These are phyloP conservation scores for Penicillium paneum DNA, from an alignment of 2,329 filamentous ascomycete genomes.

Conservation along the genomic window DNA sequence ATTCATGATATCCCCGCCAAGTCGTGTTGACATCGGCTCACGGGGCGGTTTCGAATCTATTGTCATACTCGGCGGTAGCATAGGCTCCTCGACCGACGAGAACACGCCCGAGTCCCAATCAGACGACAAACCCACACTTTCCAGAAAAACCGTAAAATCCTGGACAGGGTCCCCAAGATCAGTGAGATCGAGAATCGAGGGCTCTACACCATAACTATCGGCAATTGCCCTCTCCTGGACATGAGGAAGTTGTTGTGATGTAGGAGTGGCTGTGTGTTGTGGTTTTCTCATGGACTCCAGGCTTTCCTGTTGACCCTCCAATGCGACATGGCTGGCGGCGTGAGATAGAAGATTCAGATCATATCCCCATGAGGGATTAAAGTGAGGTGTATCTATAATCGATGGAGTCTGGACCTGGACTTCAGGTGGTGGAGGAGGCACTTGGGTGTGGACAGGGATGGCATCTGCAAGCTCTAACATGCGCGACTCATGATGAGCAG, in stretches of 20 bases:
- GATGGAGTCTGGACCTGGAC: slow-evolving; percentile 38
- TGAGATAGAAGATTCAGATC: slow-evolving; percentile 49
- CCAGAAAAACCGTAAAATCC: slow-evolving; percentile 49
- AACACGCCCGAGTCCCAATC: slow-evolving; percentile 51
- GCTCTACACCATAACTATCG: slow-evolving; percentile 44
- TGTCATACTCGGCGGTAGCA: slow-evolving; percentile 36
- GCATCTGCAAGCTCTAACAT: slow-evolving; percentile 47
- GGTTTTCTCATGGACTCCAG: slow-evolving; percentile 39
- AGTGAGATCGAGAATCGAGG: slow-evolving; percentile 46
- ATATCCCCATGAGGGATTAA: slow-evolving; percentile 52
- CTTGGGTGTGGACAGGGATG: slow-evolving; percentile 41
- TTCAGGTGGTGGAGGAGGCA: slow-evolving; percentile 34
- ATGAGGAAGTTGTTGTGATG: slow-evolving; percentile 34
- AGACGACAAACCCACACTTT: slow-evolving; percentile 49
- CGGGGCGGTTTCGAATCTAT: slow-evolving; percentile 38
- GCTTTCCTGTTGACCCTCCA: slow-evolving; percentile 45
- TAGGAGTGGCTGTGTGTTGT: slow-evolving; percentile 30
- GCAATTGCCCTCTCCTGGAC: slow-evolving; percentile 39
- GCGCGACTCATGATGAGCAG: slow-evolving; percentile 41
- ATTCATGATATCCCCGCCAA: slow-evolving; percentile 40
- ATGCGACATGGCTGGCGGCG: slow-evolving; percentile 49
- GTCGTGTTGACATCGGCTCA: slow-evolving; percentile 31
- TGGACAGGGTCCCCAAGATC: slow-evolving; percentile 49
- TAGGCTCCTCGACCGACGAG: slow-evolving; percentile 41
- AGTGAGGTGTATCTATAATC: slow-evolving; percentile 44